Conservation (phyloP, 805 yeast genomes). For the Nakazawaea pomicola region DNA sequence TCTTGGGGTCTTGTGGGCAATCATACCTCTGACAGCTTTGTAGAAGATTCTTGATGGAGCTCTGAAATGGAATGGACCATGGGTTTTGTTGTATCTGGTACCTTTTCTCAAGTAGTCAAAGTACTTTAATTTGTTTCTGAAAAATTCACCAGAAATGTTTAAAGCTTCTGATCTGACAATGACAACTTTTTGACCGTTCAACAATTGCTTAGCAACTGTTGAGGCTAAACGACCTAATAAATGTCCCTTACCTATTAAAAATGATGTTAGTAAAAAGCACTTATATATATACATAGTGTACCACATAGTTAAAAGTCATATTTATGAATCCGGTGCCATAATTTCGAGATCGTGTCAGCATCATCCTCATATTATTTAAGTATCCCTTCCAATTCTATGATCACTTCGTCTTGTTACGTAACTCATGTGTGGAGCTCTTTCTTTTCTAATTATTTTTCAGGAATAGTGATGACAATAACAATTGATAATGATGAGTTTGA, state of each 20-base stretch:
- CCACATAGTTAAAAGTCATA: not conserved
- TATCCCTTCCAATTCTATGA: too few relatives aligned
- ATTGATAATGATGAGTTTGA: too few relatives aligned
- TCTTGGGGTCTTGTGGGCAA: constrained; percentile 99
- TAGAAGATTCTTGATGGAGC: constrained; percentile 99
- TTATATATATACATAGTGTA: constrained; percentile 13
- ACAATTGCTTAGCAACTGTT: constrained; percentile 95
- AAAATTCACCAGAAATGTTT: constrained; percentile 99
- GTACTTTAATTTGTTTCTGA: constrained; percentile 99
- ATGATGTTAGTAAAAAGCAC: constrained; percentile 11
- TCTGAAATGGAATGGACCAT: constrained; percentile 99
- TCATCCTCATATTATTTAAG: not conserved
- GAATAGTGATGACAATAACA: too few relatives aligned
- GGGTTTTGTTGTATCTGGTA: constrained; percentile 96
- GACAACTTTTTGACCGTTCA: constrained; percentile 97
- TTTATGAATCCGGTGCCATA: too few relatives aligned
- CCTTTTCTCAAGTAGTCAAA: constrained; percentile 99
- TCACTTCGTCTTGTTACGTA: too few relatives aligned
- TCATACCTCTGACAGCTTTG: constrained; percentile 99
- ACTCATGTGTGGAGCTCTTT: too few relatives aligned
- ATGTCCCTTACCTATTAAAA: constrained; percentile 82
- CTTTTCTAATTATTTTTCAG: too few relatives aligned
- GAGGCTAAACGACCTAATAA: constrained; percentile 99
- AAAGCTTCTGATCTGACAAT: constrained; percentile 96
- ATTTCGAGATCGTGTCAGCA: not conserved